These are phyloP conservation scores for Phytophthora ramorum DNA, from an alignment of 352 stramenopile species.

Conservation along the genomic window DNA sequence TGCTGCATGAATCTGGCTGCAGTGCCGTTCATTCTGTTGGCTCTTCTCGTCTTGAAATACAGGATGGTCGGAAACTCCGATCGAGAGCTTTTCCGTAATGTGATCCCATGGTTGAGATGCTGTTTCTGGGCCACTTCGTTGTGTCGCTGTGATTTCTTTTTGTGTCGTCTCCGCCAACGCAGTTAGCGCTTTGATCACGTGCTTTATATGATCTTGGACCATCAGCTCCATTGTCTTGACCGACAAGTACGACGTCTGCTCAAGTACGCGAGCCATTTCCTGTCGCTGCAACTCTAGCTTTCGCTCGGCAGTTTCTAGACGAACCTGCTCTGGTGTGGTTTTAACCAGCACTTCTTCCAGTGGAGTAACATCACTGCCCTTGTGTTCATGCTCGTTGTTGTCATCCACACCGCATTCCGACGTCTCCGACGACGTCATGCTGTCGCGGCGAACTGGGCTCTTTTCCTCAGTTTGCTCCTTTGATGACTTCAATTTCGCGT, in stretches of 20 bases:
- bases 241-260: slow-evolving; percentile 43
- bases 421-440: slow-evolving; percentile 29
- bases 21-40: background rate
- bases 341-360: slow-evolving; percentile 28
- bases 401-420: slow-evolving; percentile 21
- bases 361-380: background rate
- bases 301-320: slow-evolving; percentile 36
- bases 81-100: slow-evolving; percentile 21
- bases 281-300: slow-evolving; percentile 39
- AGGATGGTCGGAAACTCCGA: slow-evolving; percentile 14
- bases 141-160: background rate
- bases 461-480: slow-evolving; percentile 8
- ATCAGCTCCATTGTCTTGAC: slow-evolving; percentile 73
- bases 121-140: background rate
- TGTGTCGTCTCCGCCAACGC: slow-evolving; percentile 19
- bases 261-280: slow-evolving; percentile 44
- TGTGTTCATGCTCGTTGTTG: slow-evolving; percentile 22
- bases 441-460: slow-evolving; percentile 18
- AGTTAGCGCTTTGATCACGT: slow-evolving; percentile 30
- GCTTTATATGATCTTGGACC: slow-evolving; percentile 60
- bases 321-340: slow-evolving; percentile 17
- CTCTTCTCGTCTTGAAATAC: background rate
- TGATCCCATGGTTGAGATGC: slow-evolving; percentile 18
- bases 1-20: background rate
- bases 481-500: background rate